Percentiles rank a stretch among this genome's conserved stretches.
These are phyloP conservation scores for Myriosclerotinia scirpicola DNA, from an alignment of 2,329 filamentous ascomycete genomes.

Conservation along the genomic window DNA sequence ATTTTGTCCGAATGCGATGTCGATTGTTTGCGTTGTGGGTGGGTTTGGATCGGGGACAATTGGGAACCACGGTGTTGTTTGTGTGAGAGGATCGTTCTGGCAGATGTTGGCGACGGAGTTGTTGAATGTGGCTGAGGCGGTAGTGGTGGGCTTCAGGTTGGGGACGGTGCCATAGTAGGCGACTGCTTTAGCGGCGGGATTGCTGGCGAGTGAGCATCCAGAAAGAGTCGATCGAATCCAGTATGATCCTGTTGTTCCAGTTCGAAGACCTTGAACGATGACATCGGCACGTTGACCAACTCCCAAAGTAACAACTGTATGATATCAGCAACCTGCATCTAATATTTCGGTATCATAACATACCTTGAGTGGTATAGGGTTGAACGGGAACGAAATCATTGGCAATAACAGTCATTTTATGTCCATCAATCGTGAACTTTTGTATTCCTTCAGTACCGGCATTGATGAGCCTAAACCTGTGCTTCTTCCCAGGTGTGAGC, in stretches of 20 bases:
- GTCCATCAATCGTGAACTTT: constrained; percentile 49
- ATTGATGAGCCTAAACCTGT: constrained; percentile 51
- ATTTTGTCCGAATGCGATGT: constrained; percentile 50
- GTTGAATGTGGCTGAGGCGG: constrained; percentile 28
- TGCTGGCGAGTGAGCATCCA: constrained; percentile 48
- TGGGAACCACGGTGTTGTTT: constrained; percentile 32
- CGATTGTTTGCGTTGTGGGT: constrained; percentile 29
- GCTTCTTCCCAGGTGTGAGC: constrained; percentile 45
- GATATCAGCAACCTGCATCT: neutral
- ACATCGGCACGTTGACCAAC: constrained; percentile 45
- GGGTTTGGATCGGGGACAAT: constrained; percentile 30
- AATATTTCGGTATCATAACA: constrained; percentile 41
- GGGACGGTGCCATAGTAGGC: constrained; percentile 59
- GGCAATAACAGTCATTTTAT: constrained; percentile 61
- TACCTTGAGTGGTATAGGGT: constrained; percentile 59
- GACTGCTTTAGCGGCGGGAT: constrained; percentile 56
- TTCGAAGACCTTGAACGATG: constrained; percentile 47
- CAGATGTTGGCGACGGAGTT: constrained; percentile 26
- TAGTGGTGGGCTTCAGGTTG: constrained; percentile 25
- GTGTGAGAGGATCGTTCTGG: constrained; percentile 29
- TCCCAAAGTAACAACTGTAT: constrained; percentile 37
- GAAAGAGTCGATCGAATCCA: constrained; percentile 56
- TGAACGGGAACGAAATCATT: constrained; percentile 61
- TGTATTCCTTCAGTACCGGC: constrained; percentile 46
- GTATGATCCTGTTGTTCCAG: constrained; percentile 44